Conservation (phyloP, 495 filamentous ascomycete species). For the Aspergillus sclerotiicarbonarius region DNA sequence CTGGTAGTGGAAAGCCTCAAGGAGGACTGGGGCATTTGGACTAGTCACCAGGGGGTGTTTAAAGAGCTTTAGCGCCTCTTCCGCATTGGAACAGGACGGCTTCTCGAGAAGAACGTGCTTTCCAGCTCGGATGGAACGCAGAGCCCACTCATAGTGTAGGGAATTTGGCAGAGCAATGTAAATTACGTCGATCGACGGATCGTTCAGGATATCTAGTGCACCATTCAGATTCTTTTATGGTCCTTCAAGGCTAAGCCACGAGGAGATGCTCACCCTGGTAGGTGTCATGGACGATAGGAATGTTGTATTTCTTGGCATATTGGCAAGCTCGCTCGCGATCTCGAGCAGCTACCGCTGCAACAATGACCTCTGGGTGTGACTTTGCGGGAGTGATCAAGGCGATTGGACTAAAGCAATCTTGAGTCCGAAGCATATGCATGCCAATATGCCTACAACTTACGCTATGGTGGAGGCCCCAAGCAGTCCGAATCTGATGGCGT, state of each 20-base stretch:
- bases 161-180: slow-evolving; percentile 53
- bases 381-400: slow-evolving; percentile 57
- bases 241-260: too few species aligned
- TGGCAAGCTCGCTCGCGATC: slow-evolving; percentile 48
- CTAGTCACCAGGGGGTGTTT: slow-evolving; percentile 28
- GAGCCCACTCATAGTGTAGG: slow-evolving; percentile 47
- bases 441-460: not conserved
- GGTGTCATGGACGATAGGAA: slow-evolving; percentile 50
- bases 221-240: not conserved
- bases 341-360: slow-evolving; percentile 59
- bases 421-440: not conserved
- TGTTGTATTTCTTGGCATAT: slow-evolving; percentile 57
- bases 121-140: slow-evolving; percentile 34
- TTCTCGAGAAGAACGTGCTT: slow-evolving; percentile 54
- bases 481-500: slow-evolving; percentile 32
- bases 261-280: slow-evolving; percentile 38
- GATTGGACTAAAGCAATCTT: slow-evolving; percentile 36
- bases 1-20: slow-evolving; percentile 59
- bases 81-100: slow-evolving; percentile 39
- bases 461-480: slow-evolving; percentile 30
- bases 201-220: slow-evolving; percentile 34
- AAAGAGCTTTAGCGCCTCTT: slow-evolving; percentile 39
- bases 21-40: slow-evolving; percentile 38
- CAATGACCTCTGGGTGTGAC: slow-evolving; percentile 57
- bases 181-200: slow-evolving; percentile 40